phyloP scores from a whole-genome alignment of 306 rosid species.

The Dryas octopetala region DNA sequence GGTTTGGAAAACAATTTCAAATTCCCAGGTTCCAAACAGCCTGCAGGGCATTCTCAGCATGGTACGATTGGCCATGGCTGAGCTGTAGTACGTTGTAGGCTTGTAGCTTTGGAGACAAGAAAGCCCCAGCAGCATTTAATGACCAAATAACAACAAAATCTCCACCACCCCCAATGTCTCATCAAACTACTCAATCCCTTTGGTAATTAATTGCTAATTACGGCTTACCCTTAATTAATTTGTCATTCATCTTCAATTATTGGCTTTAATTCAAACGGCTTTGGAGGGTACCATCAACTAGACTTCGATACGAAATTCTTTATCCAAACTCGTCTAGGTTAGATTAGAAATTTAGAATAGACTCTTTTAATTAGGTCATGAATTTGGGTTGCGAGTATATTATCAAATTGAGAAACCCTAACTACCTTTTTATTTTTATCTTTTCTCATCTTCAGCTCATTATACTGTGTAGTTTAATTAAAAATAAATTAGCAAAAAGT shows the following conservation, averaged over 20 bases:
- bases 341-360: too few relatives aligned
- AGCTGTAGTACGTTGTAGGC: not conserved
- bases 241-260: conserved; percentile 1
- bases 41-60: not conserved
- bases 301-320: too few relatives aligned
- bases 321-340: too few relatives aligned
- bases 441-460: too few relatives aligned
- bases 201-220: not conserved
- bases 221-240: not conserved
- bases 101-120: conserved; percentile 16
- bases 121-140: conserved; percentile 12
- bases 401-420: too few relatives aligned
- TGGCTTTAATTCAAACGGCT: not conserved
- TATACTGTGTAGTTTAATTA: too few relatives aligned
- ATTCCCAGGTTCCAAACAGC: conserved; percentile 22
- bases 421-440: too few relatives aligned
- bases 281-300: not conserved
- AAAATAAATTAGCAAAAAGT: too few relatives aligned
- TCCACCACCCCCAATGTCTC: not conserved
- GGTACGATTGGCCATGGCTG: conserved; percentile 1
- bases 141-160: not conserved
- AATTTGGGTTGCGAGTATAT: too few relatives aligned
- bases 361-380: too few relatives aligned
- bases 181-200: too few relatives aligned
- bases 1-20: conserved; percentile 11